Percentiles rank a stretch among this genome's conserved stretches.
Conservation (phyloP, 129 eudicot genomes). For the Artemisia tridentata region DNA sequence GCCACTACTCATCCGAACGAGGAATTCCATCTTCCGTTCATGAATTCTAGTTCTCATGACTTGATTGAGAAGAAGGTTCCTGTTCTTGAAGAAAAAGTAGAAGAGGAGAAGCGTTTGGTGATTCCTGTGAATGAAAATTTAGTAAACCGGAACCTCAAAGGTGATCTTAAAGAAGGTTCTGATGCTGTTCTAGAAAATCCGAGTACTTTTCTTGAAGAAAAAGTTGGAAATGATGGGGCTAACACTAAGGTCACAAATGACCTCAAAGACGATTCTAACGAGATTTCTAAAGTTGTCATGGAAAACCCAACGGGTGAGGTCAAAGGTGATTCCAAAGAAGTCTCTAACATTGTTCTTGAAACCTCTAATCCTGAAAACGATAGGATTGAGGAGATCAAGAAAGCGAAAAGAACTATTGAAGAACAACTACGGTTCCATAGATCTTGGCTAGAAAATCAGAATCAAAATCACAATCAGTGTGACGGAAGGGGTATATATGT, state of each 20-base stretch:
- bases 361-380: constrained; percentile 20
- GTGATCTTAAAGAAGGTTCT: constrained; percentile 15
- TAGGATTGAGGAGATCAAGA: constrained; percentile 32
- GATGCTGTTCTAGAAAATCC: constrained; percentile 4
- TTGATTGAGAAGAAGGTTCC: constrained; percentile 27
- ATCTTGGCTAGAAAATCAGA: constrained; percentile 42
- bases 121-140: constrained; percentile 25
- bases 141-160: constrained; percentile 19
- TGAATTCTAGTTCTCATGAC: constrained; percentile 35
- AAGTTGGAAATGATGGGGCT: neutral
- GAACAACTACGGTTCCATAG: constrained; percentile 59
- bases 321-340: constrained; percentile 10
- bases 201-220: neutral
- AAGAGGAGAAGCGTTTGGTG: constrained; percentile 3
- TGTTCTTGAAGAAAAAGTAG: constrained; percentile 29
- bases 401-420: constrained; percentile 47
- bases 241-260: constrained; percentile 3
- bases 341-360: constrained; percentile 13
- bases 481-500: constrained; percentile 62
- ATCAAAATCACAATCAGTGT: constrained; percentile 38
- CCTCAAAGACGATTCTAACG: constrained; percentile 26
- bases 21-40: constrained; percentile 36
- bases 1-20: constrained; percentile 65
- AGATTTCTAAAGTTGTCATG: neutral
- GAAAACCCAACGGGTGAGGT: constrained; percentile 1